Evolutionary conservation across 2,329 filamentous ascomycete genomes (phyloP), one percentile per base, ranked within the genome.

Genomic region (Penicillium palitans): DNA sequence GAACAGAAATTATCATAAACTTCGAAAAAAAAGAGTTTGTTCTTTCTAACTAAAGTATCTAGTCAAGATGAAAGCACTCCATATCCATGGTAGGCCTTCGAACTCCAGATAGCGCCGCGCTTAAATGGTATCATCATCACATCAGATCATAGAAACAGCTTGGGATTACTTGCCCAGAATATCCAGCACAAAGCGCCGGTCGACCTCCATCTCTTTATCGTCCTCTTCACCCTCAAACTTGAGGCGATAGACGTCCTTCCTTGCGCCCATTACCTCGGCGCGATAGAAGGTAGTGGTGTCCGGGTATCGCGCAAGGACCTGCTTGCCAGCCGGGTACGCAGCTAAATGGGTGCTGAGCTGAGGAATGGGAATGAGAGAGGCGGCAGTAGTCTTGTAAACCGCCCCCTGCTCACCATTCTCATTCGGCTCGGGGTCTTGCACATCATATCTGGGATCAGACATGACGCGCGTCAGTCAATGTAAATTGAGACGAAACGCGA

Each of bases 241-340:
- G 63, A 93, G 78, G 57, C 76, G 72, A 61, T 79, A 81, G 53
- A 74, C 72, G 46, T 79, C 78, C 62, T 80, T 82, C 68, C 77
- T 87, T 79, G 80, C 84, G 37, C 87, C 87, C 76, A 90, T 89
- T 9, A 93, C 90, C 66, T 92, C 89, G 1, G 90, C 90, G 71
- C 90, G 87, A 73, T 95, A 95, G 68, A 95, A 93, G 0, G 90
- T 93, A 1, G 90, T 93, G 1, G 90, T 93, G 66, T 91, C 87
- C 0, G 90, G 90, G 69, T 95, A 95, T 58, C 91, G 79, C 0
- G 90, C 90, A 57, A 93, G 79, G 9, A 93, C 90, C 46, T 86
- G 84, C 70, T 88, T 90, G 45, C 89, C 88, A 40, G 84, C 76
- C 8, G 80, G 68, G 64, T 84, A 86, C 37, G 89, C 84, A 58